A percentile compares a stretch with the other conserved stretches of the same genome.
phyloP scores from a whole-genome alignment of 169 alveolate species.

The Plasmodium vinckei region DNA sequence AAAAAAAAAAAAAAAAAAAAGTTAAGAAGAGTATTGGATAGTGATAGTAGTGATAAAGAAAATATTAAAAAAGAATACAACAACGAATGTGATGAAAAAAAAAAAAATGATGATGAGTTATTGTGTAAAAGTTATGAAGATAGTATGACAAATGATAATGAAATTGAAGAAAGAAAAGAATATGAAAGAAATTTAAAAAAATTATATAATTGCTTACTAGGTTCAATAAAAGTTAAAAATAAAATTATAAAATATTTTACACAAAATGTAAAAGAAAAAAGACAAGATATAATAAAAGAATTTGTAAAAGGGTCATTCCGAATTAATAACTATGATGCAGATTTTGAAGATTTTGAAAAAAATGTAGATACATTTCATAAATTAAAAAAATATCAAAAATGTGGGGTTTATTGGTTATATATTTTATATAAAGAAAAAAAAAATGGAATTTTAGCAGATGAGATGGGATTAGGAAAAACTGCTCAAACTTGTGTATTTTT shows the following conservation, averaged over 20 bases:
- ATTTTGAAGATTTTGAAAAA: conserved; percentile 42
- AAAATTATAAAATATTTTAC: conserved; percentile 60
- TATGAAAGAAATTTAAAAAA: conserved; percentile 35
- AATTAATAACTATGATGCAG: conserved; percentile 49
- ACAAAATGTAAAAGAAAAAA: conserved; percentile 24
- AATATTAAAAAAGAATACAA: neutral
- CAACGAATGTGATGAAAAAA: neutral
- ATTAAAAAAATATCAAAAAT: conserved; percentile 89
- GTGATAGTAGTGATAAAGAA: conserved; percentile 12
- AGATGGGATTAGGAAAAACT: conserved; percentile 94
- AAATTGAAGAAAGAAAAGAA: conserved; percentile 22
- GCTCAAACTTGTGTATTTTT: conserved; percentile 91
- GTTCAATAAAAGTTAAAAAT: conserved; percentile 41
- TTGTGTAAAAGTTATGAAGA: neutral
- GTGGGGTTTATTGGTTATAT: conserved; percentile 91
- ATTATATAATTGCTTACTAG: conserved; percentile 31
- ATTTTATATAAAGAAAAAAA: conserved; percentile 83
- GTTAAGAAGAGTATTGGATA: conserved; percentile 39
- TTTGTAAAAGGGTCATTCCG: conserved; percentile 65
- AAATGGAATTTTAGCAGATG: conserved; percentile 92
- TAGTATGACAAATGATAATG: neutral
- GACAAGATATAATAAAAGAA: conserved; percentile 50
- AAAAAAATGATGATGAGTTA: neutral
- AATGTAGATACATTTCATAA: conserved; percentile 74
- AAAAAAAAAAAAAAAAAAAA: conserved; percentile 66